Percentiles rank a stretch among this genome's conserved stretches.
These are phyloP conservation scores for Globisporangium heterothallicum DNA, from an alignment of 352 stramenopile species.

Conservation along the genomic window DNA sequence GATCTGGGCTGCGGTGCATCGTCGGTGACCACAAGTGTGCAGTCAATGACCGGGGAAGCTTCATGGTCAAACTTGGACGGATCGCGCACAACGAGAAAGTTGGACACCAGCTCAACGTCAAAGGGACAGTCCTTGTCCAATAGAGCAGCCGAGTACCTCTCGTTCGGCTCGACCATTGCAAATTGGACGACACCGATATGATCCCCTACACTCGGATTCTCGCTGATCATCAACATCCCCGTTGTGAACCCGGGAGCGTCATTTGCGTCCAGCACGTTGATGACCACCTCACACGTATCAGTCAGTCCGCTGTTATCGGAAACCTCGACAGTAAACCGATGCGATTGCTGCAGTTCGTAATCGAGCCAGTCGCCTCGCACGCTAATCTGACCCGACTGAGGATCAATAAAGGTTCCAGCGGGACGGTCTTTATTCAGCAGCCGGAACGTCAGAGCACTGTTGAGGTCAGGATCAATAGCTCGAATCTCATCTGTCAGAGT, in stretches of 20 bases:
- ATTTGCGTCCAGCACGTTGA: slow-evolving; percentile 2
- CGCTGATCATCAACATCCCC: background rate
- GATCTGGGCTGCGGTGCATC: background rate
- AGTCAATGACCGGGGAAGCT: background rate
- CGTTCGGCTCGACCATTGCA: slow-evolving; percentile 3
- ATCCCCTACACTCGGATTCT: slow-evolving; percentile 4
- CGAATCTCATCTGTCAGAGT: background rate
- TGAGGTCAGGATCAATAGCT: slow-evolving; percentile 2
- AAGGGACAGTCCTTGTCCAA: slow-evolving; percentile 20
- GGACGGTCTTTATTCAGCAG: slow-evolving; percentile 18
- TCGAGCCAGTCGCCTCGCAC: slow-evolving; percentile 26
- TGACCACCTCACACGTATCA: slow-evolving; percentile 1
- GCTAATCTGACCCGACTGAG: slow-evolving; percentile 16
- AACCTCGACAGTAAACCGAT: slow-evolving; percentile 17
- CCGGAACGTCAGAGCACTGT: slow-evolving; percentile 14
- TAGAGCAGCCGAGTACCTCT: slow-evolving; percentile 13
- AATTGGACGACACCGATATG: background rate
- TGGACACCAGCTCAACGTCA: slow-evolving; percentile 1
- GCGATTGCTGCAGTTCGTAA: slow-evolving; percentile 16
- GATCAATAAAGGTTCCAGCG: slow-evolving; percentile 21
- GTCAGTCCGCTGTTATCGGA: slow-evolving; percentile 15
- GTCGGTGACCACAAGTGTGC: slow-evolving; percentile 7
- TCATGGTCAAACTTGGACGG: slow-evolving; percentile 14
- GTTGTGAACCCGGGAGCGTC: slow-evolving; percentile 5
- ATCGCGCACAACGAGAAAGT: slow-evolving; percentile 6